Evolutionary conservation across 1,284 basidiomycete species (phyloP).

Genomic region (Schizopora paradoxa): DNA sequence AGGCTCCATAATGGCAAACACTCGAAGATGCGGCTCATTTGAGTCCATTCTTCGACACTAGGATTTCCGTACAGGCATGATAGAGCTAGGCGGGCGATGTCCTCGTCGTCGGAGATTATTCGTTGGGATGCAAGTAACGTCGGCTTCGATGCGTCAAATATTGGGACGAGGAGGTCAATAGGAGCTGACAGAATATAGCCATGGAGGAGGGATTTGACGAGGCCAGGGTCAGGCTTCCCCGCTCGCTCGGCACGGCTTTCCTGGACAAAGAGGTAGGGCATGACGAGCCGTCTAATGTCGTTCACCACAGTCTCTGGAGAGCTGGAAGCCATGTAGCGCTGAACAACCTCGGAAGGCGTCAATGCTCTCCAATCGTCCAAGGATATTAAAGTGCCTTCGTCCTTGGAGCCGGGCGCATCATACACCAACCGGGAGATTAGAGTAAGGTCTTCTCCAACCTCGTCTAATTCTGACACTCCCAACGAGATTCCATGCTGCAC

Average conservation of each 20-base stretch:
- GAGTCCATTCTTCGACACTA: constrained; percentile 65
- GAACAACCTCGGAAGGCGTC: constrained; percentile 58
- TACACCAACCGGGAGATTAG: constrained; percentile 83
- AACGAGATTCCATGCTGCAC: constrained; percentile 83
- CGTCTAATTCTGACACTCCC: constrained; percentile 75
- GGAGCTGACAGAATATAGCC: constrained; percentile 70
- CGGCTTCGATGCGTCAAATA: constrained; percentile 89
- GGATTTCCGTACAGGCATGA: constrained; percentile 85
- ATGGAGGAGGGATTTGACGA: constrained; percentile 63
- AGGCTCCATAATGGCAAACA: constrained; percentile 88
- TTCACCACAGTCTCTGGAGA: constrained; percentile 57
- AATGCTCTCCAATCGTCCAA: constrained; percentile 60
- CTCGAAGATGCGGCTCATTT: constrained; percentile 89
- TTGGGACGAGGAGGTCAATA: constrained; percentile 60
- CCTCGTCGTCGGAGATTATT: constrained; percentile 75
- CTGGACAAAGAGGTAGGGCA: constrained; percentile 88
- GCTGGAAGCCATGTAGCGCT: constrained; percentile 71
- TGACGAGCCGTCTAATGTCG: constrained; percentile 72
- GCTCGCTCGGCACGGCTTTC: constrained; percentile 80
- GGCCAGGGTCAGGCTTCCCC: constrained; percentile 59
- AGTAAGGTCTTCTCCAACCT: constrained; percentile 84
- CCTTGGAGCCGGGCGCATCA: constrained; percentile 51
- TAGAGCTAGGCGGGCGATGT: constrained; percentile 79
- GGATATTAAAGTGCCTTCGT: constrained; percentile 67
- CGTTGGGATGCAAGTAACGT: constrained; percentile 66